phyloP scores from a whole-genome alignment of 345 rosid species.

The Camelina neglecta region DNA sequence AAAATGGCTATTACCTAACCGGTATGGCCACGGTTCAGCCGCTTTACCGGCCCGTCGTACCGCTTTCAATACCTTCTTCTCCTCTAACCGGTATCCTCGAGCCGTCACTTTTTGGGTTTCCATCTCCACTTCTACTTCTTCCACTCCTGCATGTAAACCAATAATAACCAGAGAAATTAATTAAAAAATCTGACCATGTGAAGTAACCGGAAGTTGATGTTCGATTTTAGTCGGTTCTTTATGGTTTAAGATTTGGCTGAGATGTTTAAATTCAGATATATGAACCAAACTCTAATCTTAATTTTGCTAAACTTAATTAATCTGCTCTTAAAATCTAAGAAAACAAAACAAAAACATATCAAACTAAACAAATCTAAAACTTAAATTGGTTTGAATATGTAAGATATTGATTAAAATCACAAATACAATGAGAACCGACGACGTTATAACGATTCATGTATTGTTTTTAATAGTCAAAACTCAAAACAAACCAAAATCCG shows the following conservation, averaged over 20 bases:
- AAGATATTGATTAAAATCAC: neutral
- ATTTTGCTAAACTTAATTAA: neutral
- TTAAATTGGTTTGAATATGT: neutral
- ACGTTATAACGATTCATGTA: neutral
- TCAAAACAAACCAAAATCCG: constrained; percentile 3
- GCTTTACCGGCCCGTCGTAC: constrained; percentile 75
- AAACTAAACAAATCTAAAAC: neutral
- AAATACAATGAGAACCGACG: neutral
- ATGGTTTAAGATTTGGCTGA: neutral
- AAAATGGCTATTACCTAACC: constrained; percentile 67
- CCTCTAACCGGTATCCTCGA: constrained; percentile 66
- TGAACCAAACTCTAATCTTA: neutral
- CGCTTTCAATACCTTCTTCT: constrained; percentile 74
- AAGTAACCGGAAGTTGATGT: neutral
- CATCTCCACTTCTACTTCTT: constrained; percentile 91
- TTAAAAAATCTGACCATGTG: neutral
- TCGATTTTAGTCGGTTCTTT: neutral
- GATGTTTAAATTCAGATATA: neutral
- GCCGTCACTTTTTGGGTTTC: constrained; percentile 76
- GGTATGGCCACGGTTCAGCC: constrained; percentile 93
- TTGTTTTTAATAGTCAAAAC: neutral
- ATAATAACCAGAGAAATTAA: neutral
- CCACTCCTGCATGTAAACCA: constrained; percentile 56
- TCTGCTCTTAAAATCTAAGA: no score
- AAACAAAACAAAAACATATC: neutral